phyloP scores from a whole-genome alignment of 495 filamentous ascomycete genomes.

The Endocarpon pusillum region DNA sequence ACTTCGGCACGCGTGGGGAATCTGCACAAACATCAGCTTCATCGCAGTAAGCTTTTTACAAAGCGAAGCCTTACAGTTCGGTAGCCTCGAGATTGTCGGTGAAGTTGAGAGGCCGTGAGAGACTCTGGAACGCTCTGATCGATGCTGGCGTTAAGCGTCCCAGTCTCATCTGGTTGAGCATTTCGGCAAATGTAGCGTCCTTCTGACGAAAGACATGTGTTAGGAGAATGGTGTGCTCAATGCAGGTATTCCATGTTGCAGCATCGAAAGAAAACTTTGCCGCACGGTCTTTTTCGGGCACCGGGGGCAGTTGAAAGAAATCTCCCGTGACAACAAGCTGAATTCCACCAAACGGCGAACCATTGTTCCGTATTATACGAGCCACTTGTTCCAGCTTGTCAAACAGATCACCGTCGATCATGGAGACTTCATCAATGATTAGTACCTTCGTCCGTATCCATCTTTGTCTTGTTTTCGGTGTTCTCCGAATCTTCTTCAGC shows the following conservation, averaged over 20 bases:
- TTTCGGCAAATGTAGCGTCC: slow-evolving; percentile 79
- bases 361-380: slow-evolving; percentile 66
- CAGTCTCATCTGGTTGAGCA: slow-evolving; percentile 95
- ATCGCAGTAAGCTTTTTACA: not conserved
- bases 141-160: slow-evolving; percentile 59
- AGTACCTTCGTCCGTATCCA: slow-evolving; percentile 81
- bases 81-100: slow-evolving; percentile 72
- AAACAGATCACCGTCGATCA: slow-evolving; percentile 94
- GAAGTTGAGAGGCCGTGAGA: slow-evolving; percentile 52
- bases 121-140: slow-evolving; percentile 47
- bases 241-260: slow-evolving; percentile 73
- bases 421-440: slow-evolving; percentile 89
- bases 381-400: slow-evolving; percentile 89
- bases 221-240: slow-evolving; percentile 88
- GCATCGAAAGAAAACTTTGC: slow-evolving; percentile 88
- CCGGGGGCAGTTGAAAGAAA: slow-evolving; percentile 92
- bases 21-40: slow-evolving; percentile 19
- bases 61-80: slow-evolving; percentile 44
- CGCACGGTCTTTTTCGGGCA: slow-evolving; percentile 57
- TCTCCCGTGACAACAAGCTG: slow-evolving; percentile 92
- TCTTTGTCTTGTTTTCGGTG: slow-evolving; percentile 68
- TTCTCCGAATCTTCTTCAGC: slow-evolving; percentile 80
- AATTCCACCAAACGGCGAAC: slow-evolving; percentile 85
- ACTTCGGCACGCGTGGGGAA: slow-evolving; percentile 88
- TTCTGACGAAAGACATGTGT: slow-evolving; percentile 93